Percentiles rank a stretch among this genome's conserved stretches.
Evolutionary conservation across 2,329 filamentous ascomycete species (phyloP).

Genomic region (Colletotrichum paranaense): DNA sequence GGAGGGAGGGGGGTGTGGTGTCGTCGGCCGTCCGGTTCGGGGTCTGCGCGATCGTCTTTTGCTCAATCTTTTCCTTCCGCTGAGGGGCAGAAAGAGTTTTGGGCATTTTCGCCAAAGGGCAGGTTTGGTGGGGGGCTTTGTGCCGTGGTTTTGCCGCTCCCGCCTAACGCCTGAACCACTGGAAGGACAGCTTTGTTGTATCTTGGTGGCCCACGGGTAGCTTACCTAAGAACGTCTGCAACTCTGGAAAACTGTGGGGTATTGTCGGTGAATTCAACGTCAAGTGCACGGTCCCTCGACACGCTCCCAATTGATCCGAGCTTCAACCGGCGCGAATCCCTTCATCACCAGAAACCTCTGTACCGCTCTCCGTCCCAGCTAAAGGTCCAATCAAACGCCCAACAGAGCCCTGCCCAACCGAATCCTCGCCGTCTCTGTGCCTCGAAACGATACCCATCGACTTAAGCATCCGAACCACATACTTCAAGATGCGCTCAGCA

Average conservation of each 20-base stretch:
- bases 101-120: constrained; percentile 37
- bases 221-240: not conserved
- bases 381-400: not conserved
- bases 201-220: too few species aligned
- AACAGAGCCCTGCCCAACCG: not conserved
- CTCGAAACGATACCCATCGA: not conserved
- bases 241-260: not conserved
- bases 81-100: constrained; percentile 38
- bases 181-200: not conserved
- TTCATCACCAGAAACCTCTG: constrained; percentile 28
- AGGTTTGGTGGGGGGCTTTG: constrained; percentile 37
- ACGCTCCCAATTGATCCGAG: constrained; percentile 12
- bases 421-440: not conserved
- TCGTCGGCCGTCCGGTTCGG: constrained; percentile 18
- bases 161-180: constrained; percentile 13
- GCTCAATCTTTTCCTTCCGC: constrained; percentile 26
- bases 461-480: not conserved
- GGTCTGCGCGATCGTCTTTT: constrained; percentile 29
- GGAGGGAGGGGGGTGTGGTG: not conserved
- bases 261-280: not conserved
- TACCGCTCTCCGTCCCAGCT: not conserved
- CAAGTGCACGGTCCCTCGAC: not conserved
- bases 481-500: constrained; percentile 7
- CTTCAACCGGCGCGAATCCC: constrained; percentile 35
- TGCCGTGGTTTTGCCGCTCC: constrained; percentile 34